Conservation (phyloP, 805 yeast genomes). For the Teunomyces funiuensis region DNA sequence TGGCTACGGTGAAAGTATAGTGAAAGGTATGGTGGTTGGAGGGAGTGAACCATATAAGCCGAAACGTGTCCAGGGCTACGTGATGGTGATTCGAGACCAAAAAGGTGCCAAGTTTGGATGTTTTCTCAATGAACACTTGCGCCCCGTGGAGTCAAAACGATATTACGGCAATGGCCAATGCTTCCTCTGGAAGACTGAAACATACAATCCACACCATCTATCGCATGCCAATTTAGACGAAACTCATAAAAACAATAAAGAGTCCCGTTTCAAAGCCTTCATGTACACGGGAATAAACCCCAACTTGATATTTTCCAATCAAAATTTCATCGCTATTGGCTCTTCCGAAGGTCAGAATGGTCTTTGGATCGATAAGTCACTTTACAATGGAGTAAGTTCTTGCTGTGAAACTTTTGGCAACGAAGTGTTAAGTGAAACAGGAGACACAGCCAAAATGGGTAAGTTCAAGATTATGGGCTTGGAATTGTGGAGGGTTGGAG, state of each 20-base stretch:
- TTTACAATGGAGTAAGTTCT: conserved; percentile 75
- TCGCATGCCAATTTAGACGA: conserved; percentile 6
- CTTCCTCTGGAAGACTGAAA: conserved; percentile 80
- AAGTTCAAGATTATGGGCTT: conserved; percentile 74
- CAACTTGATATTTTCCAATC: conserved; percentile 78
- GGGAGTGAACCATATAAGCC: conserved; percentile 14
- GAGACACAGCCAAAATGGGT: conserved; percentile 37
- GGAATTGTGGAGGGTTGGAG: conserved; percentile 82
- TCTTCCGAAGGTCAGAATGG: conserved; percentile 94
- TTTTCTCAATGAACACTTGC: conserved; percentile 69
- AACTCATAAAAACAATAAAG: background rate
- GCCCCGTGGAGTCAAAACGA: conserved; percentile 67
- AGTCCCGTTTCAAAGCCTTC: conserved; percentile 64
- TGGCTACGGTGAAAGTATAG: conserved; percentile 39
- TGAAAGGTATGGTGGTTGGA: conserved; percentile 27
- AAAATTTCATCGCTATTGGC: conserved; percentile 77
- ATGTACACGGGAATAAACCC: conserved; percentile 89
- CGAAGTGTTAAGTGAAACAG: conserved; percentile 54
- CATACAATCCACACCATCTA: conserved; percentile 26
- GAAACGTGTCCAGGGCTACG: conserved; percentile 60
- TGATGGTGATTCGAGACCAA: conserved; percentile 68
- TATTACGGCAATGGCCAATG: conserved; percentile 96
- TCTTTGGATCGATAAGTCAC: conserved; percentile 76
- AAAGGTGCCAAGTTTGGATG: conserved; percentile 72
- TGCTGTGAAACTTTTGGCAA: conserved; percentile 87